phyloP scores from a whole-genome alignment of 331 rosid genomes.

The Quercus tomentella region DNA sequence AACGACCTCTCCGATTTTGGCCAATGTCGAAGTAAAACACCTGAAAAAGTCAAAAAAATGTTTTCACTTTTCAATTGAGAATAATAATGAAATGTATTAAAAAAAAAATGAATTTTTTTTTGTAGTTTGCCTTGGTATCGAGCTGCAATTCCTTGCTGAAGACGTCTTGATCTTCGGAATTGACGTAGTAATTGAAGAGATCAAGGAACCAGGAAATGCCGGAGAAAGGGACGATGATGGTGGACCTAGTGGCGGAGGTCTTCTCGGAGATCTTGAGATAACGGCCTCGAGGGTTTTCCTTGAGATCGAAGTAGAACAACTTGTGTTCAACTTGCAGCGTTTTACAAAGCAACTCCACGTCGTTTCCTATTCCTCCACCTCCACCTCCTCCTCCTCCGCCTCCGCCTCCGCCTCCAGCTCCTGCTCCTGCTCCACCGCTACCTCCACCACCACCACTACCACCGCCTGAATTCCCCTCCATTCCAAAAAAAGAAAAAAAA shows the following conservation, averaged over 20 bases:
- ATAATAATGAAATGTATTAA: background rate
- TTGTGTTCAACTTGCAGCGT: constrained; percentile 99
- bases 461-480: constrained; percentile 46
- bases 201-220: constrained; percentile 99
- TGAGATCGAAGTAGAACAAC: constrained; percentile 97
- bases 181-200: constrained; percentile 94
- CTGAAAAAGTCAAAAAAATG: constrained; percentile 30
- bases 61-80: background rate
- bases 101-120: no score
- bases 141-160: constrained; percentile 99
- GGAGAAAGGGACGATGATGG: constrained; percentile 93
- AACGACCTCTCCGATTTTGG: constrained; percentile 97
- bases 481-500: background rate
- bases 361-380: constrained; percentile 63
- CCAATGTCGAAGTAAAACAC: constrained; percentile 97
- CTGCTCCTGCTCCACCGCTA: constrained; percentile 13
- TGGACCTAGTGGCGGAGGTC: constrained; percentile 97
- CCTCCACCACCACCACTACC: constrained; percentile 18
- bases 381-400: constrained; percentile 25
- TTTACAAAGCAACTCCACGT: constrained; percentile 90
- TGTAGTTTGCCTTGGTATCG: constrained; percentile 61
- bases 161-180: constrained; percentile 87
- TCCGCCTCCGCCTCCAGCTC: constrained; percentile 24
- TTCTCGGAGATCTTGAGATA: constrained; percentile 96
- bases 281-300: constrained; percentile 98